Evolutionary conservation across 768 basidiomycete species (phyloP), one percentile per base, ranked within the genome.

Genomic region (Mrakia blollopis): DNA sequence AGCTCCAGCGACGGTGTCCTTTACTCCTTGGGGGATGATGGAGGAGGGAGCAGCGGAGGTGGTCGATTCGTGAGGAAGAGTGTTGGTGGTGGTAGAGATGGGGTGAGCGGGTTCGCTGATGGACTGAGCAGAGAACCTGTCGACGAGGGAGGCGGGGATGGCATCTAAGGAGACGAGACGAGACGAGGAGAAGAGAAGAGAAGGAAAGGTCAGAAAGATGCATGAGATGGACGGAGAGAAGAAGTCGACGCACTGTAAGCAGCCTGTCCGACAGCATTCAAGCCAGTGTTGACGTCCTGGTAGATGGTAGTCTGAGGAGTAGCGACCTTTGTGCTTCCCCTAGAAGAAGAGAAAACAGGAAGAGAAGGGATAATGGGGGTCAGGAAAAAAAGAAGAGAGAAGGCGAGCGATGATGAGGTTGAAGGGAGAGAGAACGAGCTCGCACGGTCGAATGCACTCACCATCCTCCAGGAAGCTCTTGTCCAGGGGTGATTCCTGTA

Each of bases 1-100:
- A 16, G 69, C 69, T 44, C 25, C 44, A 28, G 69, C 25, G 47
- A 71, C 69, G 14, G 69, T 47, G 69, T 52, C 54, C 44, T 73
- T 72, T 63, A 72, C 52, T 18, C 28, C 44, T 16, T 32, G n/a
- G 18, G 44, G 63, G 28, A 74, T 65, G 73, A 73, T 73, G 72
- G 50, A 35, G 5, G 32, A 50, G 21, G 63, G 14, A 8, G 71
- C 44, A 13, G 63, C 44, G 16, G 57, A 2, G 62, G 60, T 0
- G 62, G 14, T 65, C 13, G 16, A 6, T 52, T 77, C 44, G 72
- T 73, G 76, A 25, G 71, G 54, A 41, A 73, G 32, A 11, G 76
- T 77, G 63, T 77, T 77, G 72, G 76, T 77, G 39, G 76, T 77
- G 60, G 76, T 77, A 6, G 30, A 14, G 70, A 77, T 73, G 28